A percentile compares a stretch with the other conserved stretches of the same genome.
phyloP scores from a whole-genome alignment of 768 basidiomycete species.

The Boletus reticuloceps region DNA sequence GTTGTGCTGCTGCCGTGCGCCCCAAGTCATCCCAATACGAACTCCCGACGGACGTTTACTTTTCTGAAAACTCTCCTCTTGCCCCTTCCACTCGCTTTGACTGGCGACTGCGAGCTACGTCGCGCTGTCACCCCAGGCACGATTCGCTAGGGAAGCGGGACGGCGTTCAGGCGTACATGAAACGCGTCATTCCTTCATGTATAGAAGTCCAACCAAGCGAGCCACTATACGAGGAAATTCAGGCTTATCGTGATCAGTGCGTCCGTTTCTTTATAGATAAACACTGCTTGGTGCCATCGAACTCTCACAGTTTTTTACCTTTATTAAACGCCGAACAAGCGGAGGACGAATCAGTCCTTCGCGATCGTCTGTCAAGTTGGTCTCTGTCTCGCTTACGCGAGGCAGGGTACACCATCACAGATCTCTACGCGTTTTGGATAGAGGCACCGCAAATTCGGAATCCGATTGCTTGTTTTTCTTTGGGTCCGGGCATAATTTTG shows the following conservation, averaged over 20 bases:
- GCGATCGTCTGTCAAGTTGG: conserved; percentile 69
- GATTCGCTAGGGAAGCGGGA: conserved; percentile 6
- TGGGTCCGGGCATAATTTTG: conserved; percentile 61
- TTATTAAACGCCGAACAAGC: conserved; percentile 57
- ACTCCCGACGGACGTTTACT: conserved; percentile 28
- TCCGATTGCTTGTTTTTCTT: conserved; percentile 61
- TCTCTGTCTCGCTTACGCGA: conserved; percentile 51
- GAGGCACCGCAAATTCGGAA: conserved; percentile 60
- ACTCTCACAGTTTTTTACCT: conserved; percentile 42
- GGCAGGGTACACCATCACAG: conserved; percentile 75
- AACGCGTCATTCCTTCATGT: conserved; percentile 39
- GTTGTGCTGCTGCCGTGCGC: conserved; percentile 4
- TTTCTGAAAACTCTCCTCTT: conserved; percentile 30
- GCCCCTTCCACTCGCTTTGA: conserved; percentile 44
- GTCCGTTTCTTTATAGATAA: conserved; percentile 6
- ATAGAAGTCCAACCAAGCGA: conserved; percentile 35
- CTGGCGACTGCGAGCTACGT: conserved; percentile 57
- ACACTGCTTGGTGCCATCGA: not conserved
- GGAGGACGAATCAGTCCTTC: conserved; percentile 57
- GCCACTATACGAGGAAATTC: conserved; percentile 47
- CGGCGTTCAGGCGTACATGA: conserved; percentile 27
- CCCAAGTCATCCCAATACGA: conserved; percentile 16
- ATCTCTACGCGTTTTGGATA: conserved; percentile 66
- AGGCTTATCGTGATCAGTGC: conserved; percentile 55
- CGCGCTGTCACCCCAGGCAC: conserved; percentile 32